A percentile compares a stretch with the other conserved stretches of the same genome.
These are phyloP conservation scores for Pleomassaria siparia DNA, from an alignment of 2,329 filamentous ascomycete species.

Conservation along the genomic window DNA sequence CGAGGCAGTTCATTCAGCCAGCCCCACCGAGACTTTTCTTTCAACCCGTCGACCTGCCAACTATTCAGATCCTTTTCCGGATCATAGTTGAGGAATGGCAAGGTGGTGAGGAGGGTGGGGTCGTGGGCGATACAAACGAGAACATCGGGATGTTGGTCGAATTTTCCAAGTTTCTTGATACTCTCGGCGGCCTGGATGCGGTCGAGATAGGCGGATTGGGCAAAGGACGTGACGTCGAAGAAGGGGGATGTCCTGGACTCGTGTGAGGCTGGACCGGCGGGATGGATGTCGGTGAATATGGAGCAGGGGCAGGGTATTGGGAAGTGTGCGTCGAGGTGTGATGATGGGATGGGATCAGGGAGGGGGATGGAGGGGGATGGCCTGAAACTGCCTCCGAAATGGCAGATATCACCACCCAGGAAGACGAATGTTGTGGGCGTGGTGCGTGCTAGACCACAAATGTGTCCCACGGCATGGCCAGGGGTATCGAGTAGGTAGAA, in stretches of 20 bases:
- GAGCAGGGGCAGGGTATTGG: slow-evolving; percentile 14
- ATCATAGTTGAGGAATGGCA: slow-evolving; percentile 6
- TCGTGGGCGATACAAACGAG: slow-evolving; percentile 20
- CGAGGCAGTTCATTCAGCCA: slow-evolving; percentile 18
- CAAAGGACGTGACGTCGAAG: slow-evolving; percentile 12
- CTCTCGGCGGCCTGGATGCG: slow-evolving; percentile 10
- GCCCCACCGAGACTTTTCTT: slow-evolving; percentile 18
- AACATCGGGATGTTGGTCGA: slow-evolving; percentile 13
- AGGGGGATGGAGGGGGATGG: slow-evolving; percentile 12
- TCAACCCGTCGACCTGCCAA: slow-evolving; percentile 8
- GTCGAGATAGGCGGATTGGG: slow-evolving; percentile 17
- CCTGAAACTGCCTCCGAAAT: slow-evolving; percentile 19
- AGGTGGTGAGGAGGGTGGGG: slow-evolving; percentile 9
- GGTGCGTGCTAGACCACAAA: slow-evolving; percentile 51
- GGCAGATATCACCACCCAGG: slow-evolving; percentile 22
- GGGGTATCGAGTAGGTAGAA: slow-evolving; percentile 58
- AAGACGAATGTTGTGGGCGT: slow-evolving; percentile 20
- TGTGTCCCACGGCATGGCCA: slow-evolving; percentile 53
- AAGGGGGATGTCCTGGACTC: slow-evolving; percentile 9
- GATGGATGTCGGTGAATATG: slow-evolving; percentile 11
- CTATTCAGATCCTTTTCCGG: slow-evolving; percentile 8
- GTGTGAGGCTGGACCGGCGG: slow-evolving; percentile 5
- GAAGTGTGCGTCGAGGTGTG: slow-evolving; percentile 12
- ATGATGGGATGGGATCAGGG: slow-evolving; percentile 11
- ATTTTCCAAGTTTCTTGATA: slow-evolving; percentile 12